Conservation (phyloP, 2,329 filamentous ascomycete genomes). For the Polychaeton citri region DNA sequence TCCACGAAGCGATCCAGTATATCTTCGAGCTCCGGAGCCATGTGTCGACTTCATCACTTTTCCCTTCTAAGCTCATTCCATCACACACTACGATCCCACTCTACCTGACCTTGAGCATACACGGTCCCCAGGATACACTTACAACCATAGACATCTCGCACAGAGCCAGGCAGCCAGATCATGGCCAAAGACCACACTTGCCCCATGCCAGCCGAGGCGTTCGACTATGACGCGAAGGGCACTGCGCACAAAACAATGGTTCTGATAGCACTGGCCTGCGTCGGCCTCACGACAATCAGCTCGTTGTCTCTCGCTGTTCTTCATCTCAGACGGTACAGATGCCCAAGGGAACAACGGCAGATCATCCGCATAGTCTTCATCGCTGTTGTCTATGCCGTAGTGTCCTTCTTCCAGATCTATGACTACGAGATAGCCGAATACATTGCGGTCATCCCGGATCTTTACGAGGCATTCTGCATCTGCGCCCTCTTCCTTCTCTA, state of each 20-base stretch:
- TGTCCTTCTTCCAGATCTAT: constrained; percentile 12
- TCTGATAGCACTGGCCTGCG: constrained; percentile 6
- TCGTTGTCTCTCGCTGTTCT: constrained; percentile 11
- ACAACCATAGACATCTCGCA: too few relatives aligned
- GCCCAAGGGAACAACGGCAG: constrained; percentile 18
- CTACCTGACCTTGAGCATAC: too few relatives aligned
- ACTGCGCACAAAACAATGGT: constrained; percentile 10
- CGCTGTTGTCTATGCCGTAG: constrained; percentile 10
- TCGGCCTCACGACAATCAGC: constrained; percentile 8
- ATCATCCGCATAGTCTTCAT: constrained; percentile 17
- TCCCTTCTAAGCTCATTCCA: too few relatives aligned
- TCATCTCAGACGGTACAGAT: constrained; percentile 16
- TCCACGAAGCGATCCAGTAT: too few relatives aligned
- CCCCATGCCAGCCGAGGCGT: constrained; percentile 17
- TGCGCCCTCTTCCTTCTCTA: constrained; percentile 16
- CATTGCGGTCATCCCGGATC: constrained; percentile 13
- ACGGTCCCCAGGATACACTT: too few relatives aligned
- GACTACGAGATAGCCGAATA: constrained; percentile 16
- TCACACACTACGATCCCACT: too few relatives aligned
- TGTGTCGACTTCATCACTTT: too few relatives aligned
- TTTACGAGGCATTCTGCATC: constrained; percentile 18
- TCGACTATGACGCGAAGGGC: constrained; percentile 23
- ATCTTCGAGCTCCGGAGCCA: too few relatives aligned
- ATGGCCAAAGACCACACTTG: constrained; percentile 5
- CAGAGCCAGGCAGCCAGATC: too few relatives aligned